Percentiles rank a stretch among this genome's conserved stretches.
Conservation (phyloP, 306 rosid species). For the Phaseolus lunatus region DNA sequence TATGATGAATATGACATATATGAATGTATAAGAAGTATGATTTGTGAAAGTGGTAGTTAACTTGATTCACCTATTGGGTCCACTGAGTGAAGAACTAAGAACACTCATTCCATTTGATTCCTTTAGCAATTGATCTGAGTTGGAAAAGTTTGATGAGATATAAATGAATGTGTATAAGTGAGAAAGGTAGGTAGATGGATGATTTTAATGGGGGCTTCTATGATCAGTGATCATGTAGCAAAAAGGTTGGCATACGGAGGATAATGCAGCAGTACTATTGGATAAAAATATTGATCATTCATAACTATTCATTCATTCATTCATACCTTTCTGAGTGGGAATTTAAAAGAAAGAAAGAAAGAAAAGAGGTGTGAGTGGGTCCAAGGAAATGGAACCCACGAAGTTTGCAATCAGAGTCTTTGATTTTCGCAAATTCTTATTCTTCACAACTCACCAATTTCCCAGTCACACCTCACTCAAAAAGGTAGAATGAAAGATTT, state of each 20-base stretch:
- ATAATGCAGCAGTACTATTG: conserved; percentile 7
- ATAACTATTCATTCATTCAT: too few species aligned
- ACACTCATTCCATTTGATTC: too few species aligned
- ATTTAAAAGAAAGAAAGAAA: conserved; percentile 38
- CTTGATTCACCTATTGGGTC: too few species aligned
- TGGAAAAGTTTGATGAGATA: too few species aligned
- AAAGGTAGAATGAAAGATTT: conserved; percentile 51
- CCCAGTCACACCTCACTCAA: conserved; percentile 58
- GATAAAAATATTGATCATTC: background rate
- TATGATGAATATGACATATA: too few species aligned
- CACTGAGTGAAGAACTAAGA: too few species aligned
- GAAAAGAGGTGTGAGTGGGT: conserved; percentile 45
- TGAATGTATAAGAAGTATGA: too few species aligned
- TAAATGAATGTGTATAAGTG: background rate
- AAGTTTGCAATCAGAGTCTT: conserved; percentile 11
- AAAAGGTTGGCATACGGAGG: conserved; percentile 45
- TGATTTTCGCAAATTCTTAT: background rate
- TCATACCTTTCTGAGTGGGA: conserved; percentile 58
- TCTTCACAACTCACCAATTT: conserved; percentile 34
- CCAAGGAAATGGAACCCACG: conserved; percentile 43
- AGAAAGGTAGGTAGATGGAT: background rate
- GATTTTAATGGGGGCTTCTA: background rate
- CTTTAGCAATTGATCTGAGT: too few species aligned
- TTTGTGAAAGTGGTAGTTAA: too few species aligned
- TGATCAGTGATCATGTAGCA: conserved; percentile 39